phyloP scores from a whole-genome alignment of 2,329 filamentous ascomycete genomes.

The Sordariomycetes sp. region DNA sequence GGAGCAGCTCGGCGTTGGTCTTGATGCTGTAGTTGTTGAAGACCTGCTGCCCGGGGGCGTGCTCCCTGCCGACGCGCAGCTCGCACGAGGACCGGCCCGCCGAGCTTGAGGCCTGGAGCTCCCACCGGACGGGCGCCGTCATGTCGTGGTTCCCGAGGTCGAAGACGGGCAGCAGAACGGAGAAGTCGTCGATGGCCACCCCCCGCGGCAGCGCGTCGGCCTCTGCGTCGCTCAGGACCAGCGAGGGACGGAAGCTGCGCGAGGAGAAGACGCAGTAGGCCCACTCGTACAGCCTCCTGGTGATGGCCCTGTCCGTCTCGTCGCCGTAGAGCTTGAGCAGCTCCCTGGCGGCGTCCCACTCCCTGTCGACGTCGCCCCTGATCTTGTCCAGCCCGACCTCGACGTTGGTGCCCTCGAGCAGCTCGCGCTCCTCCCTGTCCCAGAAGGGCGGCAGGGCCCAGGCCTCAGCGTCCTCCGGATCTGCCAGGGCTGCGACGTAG shows the following conservation, averaged over 20 bases:
- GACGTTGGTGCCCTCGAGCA: conserved; percentile 46
- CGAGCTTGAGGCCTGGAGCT: conserved; percentile 19
- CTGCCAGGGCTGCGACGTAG: conserved; percentile 58
- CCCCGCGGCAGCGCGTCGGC: conserved; percentile 19
- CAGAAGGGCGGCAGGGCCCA: conserved; percentile 57
- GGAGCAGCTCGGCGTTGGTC: conserved; percentile 61
- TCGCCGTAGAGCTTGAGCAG: conserved; percentile 19
- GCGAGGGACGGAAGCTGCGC: conserved; percentile 53
- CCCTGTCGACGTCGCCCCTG: conserved; percentile 30
- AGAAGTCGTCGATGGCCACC: conserved; percentile 46
- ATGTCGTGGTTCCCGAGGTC: conserved; percentile 67
- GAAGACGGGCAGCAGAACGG: conserved; percentile 60
- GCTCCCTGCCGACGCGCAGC: conserved; percentile 30
- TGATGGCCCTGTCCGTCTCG: conserved; percentile 24
- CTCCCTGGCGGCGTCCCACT: conserved; percentile 33
- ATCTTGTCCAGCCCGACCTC: conserved; percentile 40
- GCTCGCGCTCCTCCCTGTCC: conserved; percentile 47
- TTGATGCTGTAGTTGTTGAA: conserved; percentile 68
- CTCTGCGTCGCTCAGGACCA: conserved; percentile 35
- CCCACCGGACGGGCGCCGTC: conserved; percentile 50
- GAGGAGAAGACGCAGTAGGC: conserved; percentile 56
- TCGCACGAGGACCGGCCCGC: conserved; percentile 21
- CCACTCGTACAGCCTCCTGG: conserved; percentile 50
- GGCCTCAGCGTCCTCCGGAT: conserved; percentile 38
- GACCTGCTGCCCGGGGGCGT: conserved; percentile 44